These are phyloP conservation scores for Pachysolen tannophilus DNA, from an alignment of 805 yeast genomes.

Conservation along the genomic window DNA sequence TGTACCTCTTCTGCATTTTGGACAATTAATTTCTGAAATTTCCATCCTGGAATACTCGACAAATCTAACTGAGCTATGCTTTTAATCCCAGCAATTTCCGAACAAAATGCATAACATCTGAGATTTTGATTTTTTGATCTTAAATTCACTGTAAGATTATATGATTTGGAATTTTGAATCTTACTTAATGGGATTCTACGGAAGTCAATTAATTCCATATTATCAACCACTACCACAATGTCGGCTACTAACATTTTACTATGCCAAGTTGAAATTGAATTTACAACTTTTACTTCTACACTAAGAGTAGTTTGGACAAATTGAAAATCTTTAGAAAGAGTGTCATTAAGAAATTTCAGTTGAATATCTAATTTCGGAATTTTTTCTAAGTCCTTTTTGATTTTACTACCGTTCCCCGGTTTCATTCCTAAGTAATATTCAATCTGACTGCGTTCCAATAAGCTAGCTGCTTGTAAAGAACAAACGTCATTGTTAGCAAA, in stretches of 20 bases:
- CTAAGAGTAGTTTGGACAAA: conserved; percentile 12
- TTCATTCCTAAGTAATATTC: conserved; percentile 33
- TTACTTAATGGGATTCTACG: conserved; percentile 27
- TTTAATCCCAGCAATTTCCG: conserved; percentile 28
- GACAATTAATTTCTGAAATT: conserved; percentile 1
- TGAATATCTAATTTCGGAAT: conserved; percentile 29
- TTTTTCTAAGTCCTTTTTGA: conserved; percentile 22
- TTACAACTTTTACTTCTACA: conserved; percentile 14
- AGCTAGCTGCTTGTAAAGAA: conserved; percentile 22
- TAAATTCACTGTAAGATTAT: conserved; percentile 19
- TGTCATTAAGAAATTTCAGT: conserved; percentile 12
- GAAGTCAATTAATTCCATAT: conserved; percentile 31
- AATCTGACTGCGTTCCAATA: conserved; percentile 23
- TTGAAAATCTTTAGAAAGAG: conserved; percentile 1
- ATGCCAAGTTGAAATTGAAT: conserved; percentile 22
- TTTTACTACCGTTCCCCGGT: conserved; percentile 31
- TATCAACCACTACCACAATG: conserved; percentile 19
- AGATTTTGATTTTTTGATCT: conserved; percentile 15
- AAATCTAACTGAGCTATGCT: neutral
- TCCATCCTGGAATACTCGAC: conserved; percentile 1
- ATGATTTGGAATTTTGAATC: conserved; percentile 18
- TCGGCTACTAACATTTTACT: conserved; percentile 23
- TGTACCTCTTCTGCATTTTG: neutral
- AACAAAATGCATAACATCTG: conserved; percentile 25
- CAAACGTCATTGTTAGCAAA: conserved; percentile 27